phyloP scores from a whole-genome alignment of 1,139 yeast genomes.

The Zygosaccharomyces sapae region DNA sequence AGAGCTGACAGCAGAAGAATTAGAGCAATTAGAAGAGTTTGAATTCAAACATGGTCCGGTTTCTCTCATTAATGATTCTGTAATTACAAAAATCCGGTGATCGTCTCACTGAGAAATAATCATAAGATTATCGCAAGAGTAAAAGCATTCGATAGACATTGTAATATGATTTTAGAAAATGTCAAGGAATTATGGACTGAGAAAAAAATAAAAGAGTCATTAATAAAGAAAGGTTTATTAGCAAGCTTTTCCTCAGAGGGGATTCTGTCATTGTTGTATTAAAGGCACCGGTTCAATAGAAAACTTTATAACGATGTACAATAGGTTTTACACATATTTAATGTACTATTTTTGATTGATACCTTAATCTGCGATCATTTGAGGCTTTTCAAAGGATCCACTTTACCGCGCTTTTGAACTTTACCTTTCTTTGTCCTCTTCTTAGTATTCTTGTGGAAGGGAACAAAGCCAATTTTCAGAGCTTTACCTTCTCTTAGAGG shows the following conservation, averaged over 20 bases:
- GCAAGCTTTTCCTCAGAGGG: constrained; percentile 89
- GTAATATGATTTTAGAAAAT: constrained; percentile 86
- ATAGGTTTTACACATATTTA: background rate
- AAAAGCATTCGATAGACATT: constrained; percentile 93
- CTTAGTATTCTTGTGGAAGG: constrained; percentile 59
- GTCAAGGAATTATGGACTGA: constrained; percentile 93
- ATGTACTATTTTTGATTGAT: background rate
- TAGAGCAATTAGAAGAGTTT: constrained; percentile 78
- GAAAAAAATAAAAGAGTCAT: constrained; percentile 66
- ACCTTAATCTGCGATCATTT: constrained; percentile 29
- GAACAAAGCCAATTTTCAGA: constrained; percentile 68
- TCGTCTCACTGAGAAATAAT: constrained; percentile 87
- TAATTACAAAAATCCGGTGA: constrained; percentile 70
- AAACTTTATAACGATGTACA: background rate
- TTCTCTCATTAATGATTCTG: constrained; percentile 77
- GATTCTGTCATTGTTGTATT: constrained; percentile 88
- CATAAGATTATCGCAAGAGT: constrained; percentile 87
- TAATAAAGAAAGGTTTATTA: constrained; percentile 77
- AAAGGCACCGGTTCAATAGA: constrained; percentile 39
- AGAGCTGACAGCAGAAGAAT: constrained; percentile 76
- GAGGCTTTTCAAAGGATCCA: constrained; percentile 70
- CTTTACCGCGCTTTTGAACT: constrained; percentile 43
- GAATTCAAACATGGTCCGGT: constrained; percentile 91
- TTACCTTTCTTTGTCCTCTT: constrained; percentile 43
- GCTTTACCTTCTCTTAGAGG: constrained; percentile 55